Evolutionary conservation across 2,329 filamentous ascomycete genomes (phyloP), one percentile per base, ranked within the genome.

Genomic region (Periconia macrospinosa): DNA sequence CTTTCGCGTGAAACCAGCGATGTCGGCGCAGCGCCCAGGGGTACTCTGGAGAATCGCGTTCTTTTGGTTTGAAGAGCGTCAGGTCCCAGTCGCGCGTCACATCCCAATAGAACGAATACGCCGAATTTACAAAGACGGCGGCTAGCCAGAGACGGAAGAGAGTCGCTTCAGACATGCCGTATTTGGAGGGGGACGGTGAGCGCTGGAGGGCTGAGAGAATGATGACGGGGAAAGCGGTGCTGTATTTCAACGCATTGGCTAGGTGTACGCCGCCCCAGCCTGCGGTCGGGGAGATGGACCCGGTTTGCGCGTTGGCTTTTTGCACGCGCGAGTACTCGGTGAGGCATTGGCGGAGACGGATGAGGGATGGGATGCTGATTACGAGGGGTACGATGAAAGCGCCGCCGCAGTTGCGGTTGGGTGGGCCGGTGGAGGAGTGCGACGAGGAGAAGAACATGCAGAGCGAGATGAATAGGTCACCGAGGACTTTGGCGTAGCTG

Each of bases 21-120:
- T 88, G 82, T 47, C 86, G 82, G 27, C 94, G 86, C 43, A 99
- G 79, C 1, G 90, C 94, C 70, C 85, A 94, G 0, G 91, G 85
- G 63, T 92, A 83, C 23, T 88, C 84, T 1, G 82, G 81, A 11
- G 82, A 80, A 59, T 80, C 80, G 58, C 88, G 84, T 57, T 84
- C 80, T 14, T 77, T 71, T 1, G 80, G 72, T 2, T 88, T 84
- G 68, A 97, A 90, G 14, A 97, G 81, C 0, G 89, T 90, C 57
- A 99, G 81, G 69, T 97, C 94, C 94, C 94, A 99, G 79, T 99
- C 94, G 77, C 92, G 94, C 51, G 91, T 83, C 30, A 97, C 86
- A 67, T 99, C 94, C 94, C 94, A 99, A 80, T 94, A 99, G 78
- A 97, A 97, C n/a, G 89, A 92, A 76, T 96, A 99, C 43, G 89